These are phyloP conservation scores for Sphagnum contortum DNA, from an alignment of 225 moss, liverwort and hornwort species.

Conservation along the genomic window DNA sequence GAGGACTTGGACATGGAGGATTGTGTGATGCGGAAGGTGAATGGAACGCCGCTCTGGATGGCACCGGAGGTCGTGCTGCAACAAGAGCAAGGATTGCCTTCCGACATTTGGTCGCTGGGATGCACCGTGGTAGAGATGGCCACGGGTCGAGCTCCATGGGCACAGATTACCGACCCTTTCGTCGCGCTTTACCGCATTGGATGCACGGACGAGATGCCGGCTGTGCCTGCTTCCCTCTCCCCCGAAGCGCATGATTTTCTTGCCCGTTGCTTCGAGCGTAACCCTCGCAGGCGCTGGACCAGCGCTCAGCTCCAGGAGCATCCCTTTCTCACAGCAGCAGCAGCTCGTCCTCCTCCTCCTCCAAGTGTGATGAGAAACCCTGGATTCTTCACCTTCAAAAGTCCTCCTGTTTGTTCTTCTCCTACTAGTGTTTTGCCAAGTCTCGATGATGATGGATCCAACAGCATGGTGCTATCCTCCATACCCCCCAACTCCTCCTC, in stretches of 20 bases:
- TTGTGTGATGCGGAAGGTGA: too few species aligned
- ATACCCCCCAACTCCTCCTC: too few species aligned
- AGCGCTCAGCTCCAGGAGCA: constrained; percentile 17
- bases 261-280: constrained; percentile 17
- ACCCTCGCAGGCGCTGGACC: constrained; percentile 17
- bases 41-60: constrained; percentile 21
- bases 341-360: too few species aligned
- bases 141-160: too few species aligned
- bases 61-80: constrained; percentile 30
- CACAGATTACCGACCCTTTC: too few species aligned
- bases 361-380: too few species aligned
- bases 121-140: background rate
- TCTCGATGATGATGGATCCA: too few species aligned
- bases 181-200: constrained; percentile 6
- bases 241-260: constrained; percentile 16
- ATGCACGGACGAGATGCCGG: constrained; percentile 18
- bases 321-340: constrained; percentile 6
- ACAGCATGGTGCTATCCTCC: too few species aligned
- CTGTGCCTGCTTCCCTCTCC: constrained; percentile 14
- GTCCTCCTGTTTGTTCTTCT: too few species aligned
- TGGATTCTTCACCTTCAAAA: too few species aligned
- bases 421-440: too few species aligned
- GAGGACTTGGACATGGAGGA: too few species aligned
- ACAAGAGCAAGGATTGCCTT: constrained; percentile 25
- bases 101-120: constrained; percentile 17